These are phyloP conservation scores for Solanum aculeatissimum DNA, from an alignment of 305 asterid genomes.

Conservation along the genomic window DNA sequence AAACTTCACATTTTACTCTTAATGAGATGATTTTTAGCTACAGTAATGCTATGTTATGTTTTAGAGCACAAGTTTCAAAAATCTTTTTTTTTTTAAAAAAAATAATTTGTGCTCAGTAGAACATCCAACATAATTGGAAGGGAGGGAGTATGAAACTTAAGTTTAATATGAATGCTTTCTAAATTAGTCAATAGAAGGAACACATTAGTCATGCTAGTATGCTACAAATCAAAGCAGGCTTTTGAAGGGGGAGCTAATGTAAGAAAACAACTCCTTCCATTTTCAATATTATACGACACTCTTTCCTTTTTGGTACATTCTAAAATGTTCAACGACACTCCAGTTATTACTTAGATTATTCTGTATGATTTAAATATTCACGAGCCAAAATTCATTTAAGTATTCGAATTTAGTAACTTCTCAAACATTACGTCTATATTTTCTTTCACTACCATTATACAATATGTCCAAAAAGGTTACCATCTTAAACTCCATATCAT, in stretches of 20 bases:
- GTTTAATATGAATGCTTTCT: no score
- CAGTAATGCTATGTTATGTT: neutral
- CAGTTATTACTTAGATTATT: no score
- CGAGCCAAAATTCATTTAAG: no score
- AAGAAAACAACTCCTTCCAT: no score
- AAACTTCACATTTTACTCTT: neutral
- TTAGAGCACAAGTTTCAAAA: neutral
- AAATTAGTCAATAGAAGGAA: neutral
- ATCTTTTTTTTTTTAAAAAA: no score
- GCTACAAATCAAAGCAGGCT: neutral
- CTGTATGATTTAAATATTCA: no score
- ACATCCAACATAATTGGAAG: neutral
- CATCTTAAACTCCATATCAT: neutral
- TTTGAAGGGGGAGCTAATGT: neutral
- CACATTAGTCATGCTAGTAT: neutral
- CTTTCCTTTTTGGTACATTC: neutral
- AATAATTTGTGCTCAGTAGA: neutral
- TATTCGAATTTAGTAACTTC: neutral
- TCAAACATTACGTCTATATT: neutral
- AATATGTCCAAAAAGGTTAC: neutral
- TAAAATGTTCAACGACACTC: no score
- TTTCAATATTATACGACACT: no score
- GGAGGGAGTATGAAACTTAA: neutral
- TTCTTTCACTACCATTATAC: neutral
- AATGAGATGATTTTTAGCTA: neutral